Percentiles rank a stretch among this genome's conserved stretches.
Conservation (phyloP, 495 filamentous ascomycete species). For the Daldinia caldariorum region DNA sequence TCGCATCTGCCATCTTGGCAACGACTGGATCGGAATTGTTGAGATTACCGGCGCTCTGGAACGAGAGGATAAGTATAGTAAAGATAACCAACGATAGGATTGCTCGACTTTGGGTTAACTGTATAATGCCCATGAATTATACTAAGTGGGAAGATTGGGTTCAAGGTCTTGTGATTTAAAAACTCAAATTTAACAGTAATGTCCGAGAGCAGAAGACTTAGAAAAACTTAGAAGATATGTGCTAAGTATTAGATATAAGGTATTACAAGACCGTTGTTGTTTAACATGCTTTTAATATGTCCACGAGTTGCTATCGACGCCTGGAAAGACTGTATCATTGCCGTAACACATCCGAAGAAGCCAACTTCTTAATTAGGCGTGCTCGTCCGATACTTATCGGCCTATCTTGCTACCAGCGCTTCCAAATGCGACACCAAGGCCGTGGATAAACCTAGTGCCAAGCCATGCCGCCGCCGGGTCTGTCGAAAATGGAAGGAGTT, state of each 20-base stretch:
- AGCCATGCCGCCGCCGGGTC: slow-evolving; percentile 20
- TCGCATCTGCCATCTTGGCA: slow-evolving; percentile 27
- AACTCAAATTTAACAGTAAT: no score
- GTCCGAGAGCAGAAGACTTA: neutral
- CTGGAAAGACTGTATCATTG: slow-evolving; percentile 20
- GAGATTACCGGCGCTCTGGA: slow-evolving; percentile 26
- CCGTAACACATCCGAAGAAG: slow-evolving; percentile 6
- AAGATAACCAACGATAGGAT: slow-evolving; percentile 12
- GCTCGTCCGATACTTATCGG: slow-evolving; percentile 1
- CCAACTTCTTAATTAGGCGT: slow-evolving; percentile 32
- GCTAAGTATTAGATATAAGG: neutral
- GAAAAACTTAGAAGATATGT: neutral
- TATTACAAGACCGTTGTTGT: neutral
- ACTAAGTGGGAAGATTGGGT: no score
- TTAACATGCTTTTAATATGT: slow-evolving; percentile 16
- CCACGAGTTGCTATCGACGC: slow-evolving; percentile 12
- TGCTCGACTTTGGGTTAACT: slow-evolving; percentile 9
- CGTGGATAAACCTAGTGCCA: slow-evolving; percentile 33
- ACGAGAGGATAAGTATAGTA: slow-evolving; percentile 7
- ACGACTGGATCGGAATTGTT: slow-evolving; percentile 24
- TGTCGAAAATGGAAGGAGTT: slow-evolving; percentile 31
- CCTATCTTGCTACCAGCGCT: slow-evolving; percentile 16
- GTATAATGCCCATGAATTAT: slow-evolving; percentile 18
- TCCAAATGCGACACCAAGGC: neutral
- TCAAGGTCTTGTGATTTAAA: no score